These are phyloP conservation scores for Bauhinia variegata DNA, from an alignment of 306 rosid genomes.

Conservation along the genomic window DNA sequence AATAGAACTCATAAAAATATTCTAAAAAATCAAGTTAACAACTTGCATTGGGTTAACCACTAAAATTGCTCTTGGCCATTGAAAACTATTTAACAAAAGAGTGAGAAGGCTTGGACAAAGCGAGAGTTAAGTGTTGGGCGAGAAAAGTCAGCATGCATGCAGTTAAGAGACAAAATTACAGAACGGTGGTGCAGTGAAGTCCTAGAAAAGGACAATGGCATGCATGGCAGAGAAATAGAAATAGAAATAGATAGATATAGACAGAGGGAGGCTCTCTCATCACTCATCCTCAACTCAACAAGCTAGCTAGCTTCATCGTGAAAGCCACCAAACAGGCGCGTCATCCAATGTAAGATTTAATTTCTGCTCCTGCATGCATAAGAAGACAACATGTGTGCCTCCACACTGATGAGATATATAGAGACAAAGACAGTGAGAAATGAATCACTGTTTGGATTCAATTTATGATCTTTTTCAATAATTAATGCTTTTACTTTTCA, in stretches of 20 bases:
- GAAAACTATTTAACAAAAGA: neutral
- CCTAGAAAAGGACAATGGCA: conserved; percentile 49
- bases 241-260: neutral
- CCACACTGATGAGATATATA: neutral
- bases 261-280: too few relatives aligned
- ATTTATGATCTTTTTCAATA: conserved; percentile 13
- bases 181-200: conserved; percentile 15
- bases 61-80: too few relatives aligned
- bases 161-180: neutral
- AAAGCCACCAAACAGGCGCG: conserved; percentile 54
- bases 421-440: neutral
- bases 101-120: neutral
- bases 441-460: conserved; percentile 31
- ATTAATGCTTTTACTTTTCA: too few relatives aligned
- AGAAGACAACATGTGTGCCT: too few relatives aligned
- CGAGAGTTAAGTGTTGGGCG: neutral
- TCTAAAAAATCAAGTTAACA: too few relatives aligned
- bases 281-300: too few relatives aligned
- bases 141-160: neutral
- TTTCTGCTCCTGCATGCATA: neutral
- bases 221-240: conserved; percentile 29
- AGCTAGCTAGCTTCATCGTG: too few relatives aligned
- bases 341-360: conserved; percentile 63
- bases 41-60: too few relatives aligned
- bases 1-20: too few relatives aligned